Base-by-base conservation (phyloP, 352 stramenopile species). In the Phytopythium helicoides region DNA sequence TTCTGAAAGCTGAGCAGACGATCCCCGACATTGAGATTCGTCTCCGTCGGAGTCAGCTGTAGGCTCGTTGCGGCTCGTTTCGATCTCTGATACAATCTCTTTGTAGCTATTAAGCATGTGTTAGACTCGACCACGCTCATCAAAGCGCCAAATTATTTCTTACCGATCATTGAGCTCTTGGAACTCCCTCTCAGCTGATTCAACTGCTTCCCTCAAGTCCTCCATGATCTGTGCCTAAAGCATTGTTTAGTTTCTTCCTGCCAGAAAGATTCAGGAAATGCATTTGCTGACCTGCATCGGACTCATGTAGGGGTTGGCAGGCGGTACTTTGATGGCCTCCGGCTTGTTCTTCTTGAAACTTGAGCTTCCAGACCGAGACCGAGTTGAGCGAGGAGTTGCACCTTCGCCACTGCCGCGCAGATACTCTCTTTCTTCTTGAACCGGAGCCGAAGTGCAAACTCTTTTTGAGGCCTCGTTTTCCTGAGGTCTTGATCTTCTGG, bases 221-320 rank as follows among this genome's bases (percentile, higher is more conserved):
- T 86, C 65, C 70, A 88, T 75, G 52, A 88, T 85, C 34, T 83
- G 73, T 3, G 64, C 68, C 77, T 80, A 0, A 25, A 35, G 35
- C 6, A 52, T 12, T 31, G 12, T 33, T 7, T 56, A 41, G 56
- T 39, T 18, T 56, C 18, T 56, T 33, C 28, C 9, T 10, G 28
- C 9, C 5, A 10, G 28, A 10, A 33, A 33, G 5, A 9, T 33
- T n/a, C n/a, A n/a, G n/a, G n/a, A n/a, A n/a, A 33, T 33, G 5
- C 28, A 33, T 33, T 33, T 33, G 9, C 22, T 41, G 62, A 86
- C 74, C 73, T 86, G 74, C 70, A 82, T 79, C 25, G 75, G 62
- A 36, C 73, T 88, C 15, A 52, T 54, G 44, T 80, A 76, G 19
- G 63, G 58, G 26, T 72, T 76, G 3, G 69, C 46, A 12, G 62